Evolutionary conservation across 2,329 filamentous ascomycete species (phyloP), one percentile per base, ranked within the genome.

Genomic region (Sordariomycetes sp.): DNA sequence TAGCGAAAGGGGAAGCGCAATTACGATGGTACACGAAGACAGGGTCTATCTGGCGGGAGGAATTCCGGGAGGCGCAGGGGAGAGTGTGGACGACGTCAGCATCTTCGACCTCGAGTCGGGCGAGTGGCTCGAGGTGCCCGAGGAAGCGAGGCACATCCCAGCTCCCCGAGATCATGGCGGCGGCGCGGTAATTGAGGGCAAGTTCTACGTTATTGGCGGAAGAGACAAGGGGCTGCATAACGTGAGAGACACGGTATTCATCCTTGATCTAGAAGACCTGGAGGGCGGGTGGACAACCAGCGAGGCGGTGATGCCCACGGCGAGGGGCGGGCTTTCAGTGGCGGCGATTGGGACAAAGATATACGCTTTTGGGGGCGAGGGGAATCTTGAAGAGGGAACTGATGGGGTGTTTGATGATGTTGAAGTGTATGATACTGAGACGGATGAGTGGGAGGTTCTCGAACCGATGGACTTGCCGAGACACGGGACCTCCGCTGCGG

Each of bases 11-110:
- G 74, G 72, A 0, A 70, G 68, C 55, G 68, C 73, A 0, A 65
- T 67, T 0, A 58, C 73, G 0, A 68, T 67, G 1, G 67, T 73
- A 1, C 58, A 65, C 6, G 65, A 63, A 1, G 59, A 62, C 3
- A 67, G 59, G 1, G 66, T 76, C 4, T 71, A 69, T 55, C 63
- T 76, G 1, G 72, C 70, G 1, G 73, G 74, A 3, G 74, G 74
- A 0, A 64, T 74, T 62, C 64, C 1, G 61, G 58, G 28, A 61
- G 60, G 12, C 68, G 69, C 56, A 66, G 64, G 8, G 28, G 28
- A 32, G 14, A 64, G 65, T 1, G 63, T 72, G 22, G 64, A 63
- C 16, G 62, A 62, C 12, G 70, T 72, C 20, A 64, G 62, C 4
- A 64, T 64, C 6, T 74, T 68, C 37, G 63, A 74, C 43, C 68